Base-by-base conservation (phyloP, 2,329 filamentous ascomycete genomes). In the Sordariomycetes sp. region DNA sequence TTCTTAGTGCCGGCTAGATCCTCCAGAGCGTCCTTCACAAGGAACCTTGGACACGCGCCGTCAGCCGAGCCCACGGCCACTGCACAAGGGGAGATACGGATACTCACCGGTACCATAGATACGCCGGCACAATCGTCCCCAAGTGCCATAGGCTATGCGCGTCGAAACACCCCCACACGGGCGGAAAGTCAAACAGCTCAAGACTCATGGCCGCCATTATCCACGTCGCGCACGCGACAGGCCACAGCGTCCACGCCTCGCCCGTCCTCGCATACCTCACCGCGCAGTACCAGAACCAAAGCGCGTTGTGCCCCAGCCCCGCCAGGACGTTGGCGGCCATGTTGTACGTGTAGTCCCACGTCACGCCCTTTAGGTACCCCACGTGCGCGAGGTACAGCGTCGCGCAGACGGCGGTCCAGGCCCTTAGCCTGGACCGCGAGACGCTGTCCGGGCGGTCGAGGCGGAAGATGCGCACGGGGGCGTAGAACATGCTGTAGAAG, bases 321-420 rank as follows among this genome's bases (percentile, higher is more conserved):
- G 87, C 81, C 2, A 80, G 82, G 22, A 99, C 88, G 65, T 97
- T 99, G 55, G 91, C 94, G 1, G 87, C 84, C 90, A 99, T 97
- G 69, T 99, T 99, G 74, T 99, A 99, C 5, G 86, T 87, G 69
- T 99, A 99, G 70, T 97, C 88, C 88, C 94, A 99, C 20, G 78
- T 76, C 76, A 91, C 89, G 63, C 90, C 82, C 66, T 86, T 89
- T 57, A 99, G 77, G 69, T 96, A 99, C 52, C 76, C 79, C 53
- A 96, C 83, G 68, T 99, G 94, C 57, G 80, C 74, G 28, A 77
- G 66, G 69, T 95, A 99, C 56, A 95, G 72, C 15, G 72, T 61
- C 28, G 81, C 68, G 68, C 94, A 99, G 8, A 89, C 62, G 13
- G 77, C 65, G 1, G 89, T 91, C 92, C 91, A 97, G 24, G 81